Base-by-base conservation (phyloP, 108 stramenopile genomes). In the Chaetoceros tenuissimus region DNA sequence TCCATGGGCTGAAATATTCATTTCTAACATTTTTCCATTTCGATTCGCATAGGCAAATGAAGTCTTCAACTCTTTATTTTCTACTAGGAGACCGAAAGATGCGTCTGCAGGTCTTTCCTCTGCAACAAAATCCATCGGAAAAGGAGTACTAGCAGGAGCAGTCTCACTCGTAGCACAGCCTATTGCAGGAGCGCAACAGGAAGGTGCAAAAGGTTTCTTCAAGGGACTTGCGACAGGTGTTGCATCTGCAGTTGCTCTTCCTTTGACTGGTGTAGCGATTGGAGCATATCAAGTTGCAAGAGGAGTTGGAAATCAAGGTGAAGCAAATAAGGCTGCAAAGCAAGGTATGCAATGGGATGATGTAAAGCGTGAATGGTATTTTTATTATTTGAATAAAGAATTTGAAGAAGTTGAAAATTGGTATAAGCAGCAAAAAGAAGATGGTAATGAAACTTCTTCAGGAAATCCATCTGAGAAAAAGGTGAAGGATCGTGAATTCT, bases 321-420 rank as follows among this genome's bases (percentile, higher is more conserved):
- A 87, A 72, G 84, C 89, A 0, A 63, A 87, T 24, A 66, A 64
- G 58, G 64, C 66, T 10, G 55, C 79, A 16, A 64, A 62, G 31
- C 68, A 80, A 28, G 93, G 93, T 16, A 91, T 88, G 89, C 59
- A 82, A 46, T 94, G 93, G 93, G 79, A 94, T 60, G 66, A 82
- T 25, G 68, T 81, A 20, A 77, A 75, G 34, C 56, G 89, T 51
- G 82, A 80, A 55, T 94, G 93, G 93, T 66, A 60, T 19, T 73
- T 59, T 63, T 90, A 89, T 66, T 60, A 66, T 59, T 48, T 93
- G 24, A 79, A 85, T 34, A 71, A 77, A n/a, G 89, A 91, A 29
- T 48, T 46, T 28, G 70, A 72, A 50, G 71, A 78, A 57, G 60
- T 73, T n/a, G 73, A 56, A 46, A 63, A 60, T 40, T 74, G 34